Conservation (phyloP, 228 moss, liverwort and hornwort genomes). For the Sphagnum fallax region DNA sequence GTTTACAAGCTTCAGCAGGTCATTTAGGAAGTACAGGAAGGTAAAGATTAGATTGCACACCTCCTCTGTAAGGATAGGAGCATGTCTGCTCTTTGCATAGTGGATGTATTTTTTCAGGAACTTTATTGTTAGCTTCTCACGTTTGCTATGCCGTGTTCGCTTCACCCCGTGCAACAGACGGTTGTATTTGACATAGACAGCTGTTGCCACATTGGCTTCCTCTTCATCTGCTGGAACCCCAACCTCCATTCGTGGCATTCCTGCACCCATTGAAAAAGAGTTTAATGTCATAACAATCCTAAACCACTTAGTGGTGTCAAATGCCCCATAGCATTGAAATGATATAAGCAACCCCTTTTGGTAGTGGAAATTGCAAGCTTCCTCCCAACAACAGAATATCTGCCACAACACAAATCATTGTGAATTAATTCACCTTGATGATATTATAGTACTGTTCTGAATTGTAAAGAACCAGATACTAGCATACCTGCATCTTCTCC, state of each 20-base stretch:
- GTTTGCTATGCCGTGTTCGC: conserved; percentile 58
- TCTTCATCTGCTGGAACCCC: conserved; percentile 50
- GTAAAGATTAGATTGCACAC: conserved; percentile 11
- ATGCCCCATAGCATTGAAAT: too few relatives aligned
- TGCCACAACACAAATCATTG: too few relatives aligned
- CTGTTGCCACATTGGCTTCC: conserved; percentile 53
- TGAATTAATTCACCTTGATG: too few relatives aligned
- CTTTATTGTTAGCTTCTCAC: conserved; percentile 69
- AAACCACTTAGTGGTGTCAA: too few relatives aligned
- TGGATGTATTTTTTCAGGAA: conserved; percentile 96
- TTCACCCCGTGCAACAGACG: conserved; percentile 89
- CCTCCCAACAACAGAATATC: too few relatives aligned
- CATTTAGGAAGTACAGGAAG: background rate
- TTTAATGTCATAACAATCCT: background rate
- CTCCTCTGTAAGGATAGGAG: conserved; percentile 85
- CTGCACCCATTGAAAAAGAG: conserved; percentile 14
- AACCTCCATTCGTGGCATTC: conserved; percentile 50
- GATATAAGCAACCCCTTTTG: too few relatives aligned
- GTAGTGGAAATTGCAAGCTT: too few relatives aligned
- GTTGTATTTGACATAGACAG: conserved; percentile 90
- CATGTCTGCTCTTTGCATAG: conserved; percentile 88
- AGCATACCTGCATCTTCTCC: conserved; percentile 82
- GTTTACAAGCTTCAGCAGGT: background rate
- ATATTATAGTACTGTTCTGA: too few relatives aligned
- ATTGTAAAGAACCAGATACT: background rate